A percentile compares a stretch with the other conserved stretches of the same genome.
Evolutionary conservation across 73 alveolate species (phyloP).

Genomic region (Uronychia setigera): DNA sequence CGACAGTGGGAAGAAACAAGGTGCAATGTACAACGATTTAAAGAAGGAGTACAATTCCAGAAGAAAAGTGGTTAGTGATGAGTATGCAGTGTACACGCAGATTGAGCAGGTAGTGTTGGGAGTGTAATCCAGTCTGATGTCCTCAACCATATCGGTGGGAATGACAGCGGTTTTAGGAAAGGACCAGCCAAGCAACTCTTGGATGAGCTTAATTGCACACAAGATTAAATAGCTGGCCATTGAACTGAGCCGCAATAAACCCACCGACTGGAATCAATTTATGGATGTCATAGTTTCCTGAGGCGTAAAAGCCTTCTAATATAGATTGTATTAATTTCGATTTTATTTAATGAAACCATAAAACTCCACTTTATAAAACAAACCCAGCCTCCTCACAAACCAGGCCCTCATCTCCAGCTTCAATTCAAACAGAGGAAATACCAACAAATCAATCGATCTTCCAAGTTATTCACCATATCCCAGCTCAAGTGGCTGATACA

Average conservation of each 20-base stretch:
- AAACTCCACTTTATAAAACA: no score
- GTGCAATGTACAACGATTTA: constrained; percentile 20
- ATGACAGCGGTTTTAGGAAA: neutral
- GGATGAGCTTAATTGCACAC: neutral
- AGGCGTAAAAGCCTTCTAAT: no score
- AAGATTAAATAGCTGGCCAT: neutral
- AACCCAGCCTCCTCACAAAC: no score
- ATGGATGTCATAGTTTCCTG: no score
- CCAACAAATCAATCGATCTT: no score
- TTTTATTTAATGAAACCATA: no score
- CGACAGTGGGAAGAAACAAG: constrained; percentile 37
- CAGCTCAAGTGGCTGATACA: no score
- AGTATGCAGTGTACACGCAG: neutral
- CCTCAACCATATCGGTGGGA: neutral
- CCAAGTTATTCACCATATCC: no score
- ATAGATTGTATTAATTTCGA: no score
- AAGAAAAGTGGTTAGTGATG: neutral
- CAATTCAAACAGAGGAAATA: no score
- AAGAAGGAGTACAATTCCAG: constrained; percentile 19
- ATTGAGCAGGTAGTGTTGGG: neutral
- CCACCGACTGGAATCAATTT: constrained; percentile 6
- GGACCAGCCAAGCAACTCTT: neutral
- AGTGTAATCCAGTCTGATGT: neutral
- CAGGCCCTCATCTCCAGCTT: no score
- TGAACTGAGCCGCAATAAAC: neutral